Percentiles rank a stretch among this genome's conserved stretches.
Evolutionary conservation across 306 rosid genomes (phyloP).

Genomic region (Cicer cuneatum): DNA sequence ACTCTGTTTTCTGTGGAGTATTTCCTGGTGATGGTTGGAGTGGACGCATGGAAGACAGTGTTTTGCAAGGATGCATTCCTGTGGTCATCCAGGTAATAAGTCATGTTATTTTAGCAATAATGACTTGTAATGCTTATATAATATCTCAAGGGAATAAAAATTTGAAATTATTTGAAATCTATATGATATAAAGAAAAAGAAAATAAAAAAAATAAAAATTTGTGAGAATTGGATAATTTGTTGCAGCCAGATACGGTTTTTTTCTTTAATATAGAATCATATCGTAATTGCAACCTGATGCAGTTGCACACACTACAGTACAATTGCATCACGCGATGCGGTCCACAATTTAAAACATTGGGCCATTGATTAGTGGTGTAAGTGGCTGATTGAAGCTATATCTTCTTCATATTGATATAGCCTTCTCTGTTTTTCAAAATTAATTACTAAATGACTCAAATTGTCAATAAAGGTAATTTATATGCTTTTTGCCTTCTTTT

Average conservation of each 20-base stretch:
- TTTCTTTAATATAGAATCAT: no score
- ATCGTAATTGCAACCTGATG: no score
- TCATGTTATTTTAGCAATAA: background rate
- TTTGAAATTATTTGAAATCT: no score
- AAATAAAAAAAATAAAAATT: no score
- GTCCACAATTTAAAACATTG: no score
- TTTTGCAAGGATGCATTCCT: constrained; percentile 94
- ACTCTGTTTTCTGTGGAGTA: constrained; percentile 84
- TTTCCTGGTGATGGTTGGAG: constrained; percentile 98
- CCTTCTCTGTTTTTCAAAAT: background rate
- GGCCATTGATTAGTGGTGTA: constrained; percentile 28
- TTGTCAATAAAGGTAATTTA: constrained; percentile 23
- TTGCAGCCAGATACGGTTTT: no score
- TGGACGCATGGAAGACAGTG: constrained; percentile 91
- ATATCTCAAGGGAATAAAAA: no score
- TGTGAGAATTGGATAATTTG: no score
- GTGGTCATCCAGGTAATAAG: constrained; percentile 78
- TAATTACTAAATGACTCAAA: constrained; percentile 20
- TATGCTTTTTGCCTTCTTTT: constrained; percentile 21
- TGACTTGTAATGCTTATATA: background rate
- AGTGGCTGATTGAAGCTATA: constrained; percentile 30
- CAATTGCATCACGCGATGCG: no score
- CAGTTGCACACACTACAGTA: no score
- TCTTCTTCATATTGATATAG: constrained; percentile 17
- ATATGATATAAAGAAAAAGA: no score